Evolutionary conservation across 345 rosid genomes (phyloP), one percentile per base, ranked within the genome.

Genomic region (Rhizophora apiculata): DNA sequence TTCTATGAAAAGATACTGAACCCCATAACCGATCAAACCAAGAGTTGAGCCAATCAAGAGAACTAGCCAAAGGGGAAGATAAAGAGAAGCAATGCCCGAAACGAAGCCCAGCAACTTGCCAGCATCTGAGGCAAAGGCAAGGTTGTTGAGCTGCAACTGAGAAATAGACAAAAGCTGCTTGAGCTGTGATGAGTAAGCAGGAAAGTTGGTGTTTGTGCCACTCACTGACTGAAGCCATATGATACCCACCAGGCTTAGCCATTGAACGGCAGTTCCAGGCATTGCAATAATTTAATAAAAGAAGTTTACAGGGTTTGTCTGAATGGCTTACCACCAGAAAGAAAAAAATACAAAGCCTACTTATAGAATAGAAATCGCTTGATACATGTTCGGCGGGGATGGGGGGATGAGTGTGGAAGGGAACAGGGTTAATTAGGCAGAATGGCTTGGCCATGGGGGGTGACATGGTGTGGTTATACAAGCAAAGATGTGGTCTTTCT

Each of bases 61-160:
- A 43, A 92, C 96, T 0, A 88, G 72, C 77, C 91, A 87, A 5
- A 90, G 83, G 18, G 97, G 97, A 26, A 95, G 82, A 64, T 88
- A 68, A 1, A 82, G 76, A 15, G 99, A 78, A 2, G 99, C 99
- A 15, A 90, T 32, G n/a, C 99, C 97, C 20, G 99, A 80, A 27
- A 92, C 8, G 75, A 91, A 95, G 0, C 99, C 99, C 8, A 95
- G 57, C 60, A 95, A 84, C 82, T 95, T 95, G 21, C 97, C 96
- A 11, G 99, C 87, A 59, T 95, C 96, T 1, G 96, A 88, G 70
- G 99, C 99, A 31, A 92, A 95, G 30, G 97, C 92, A 46, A 95
- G 92, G 70, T 85, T 81, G 75, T 92, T 95, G 65, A 95, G 90
- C 59, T 92, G 87, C 39, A 89, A 64, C 62, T 95, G 96, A 65